phyloP scores from a whole-genome alignment of 257 asterid genomes.

The Nemophila menziesii region DNA sequence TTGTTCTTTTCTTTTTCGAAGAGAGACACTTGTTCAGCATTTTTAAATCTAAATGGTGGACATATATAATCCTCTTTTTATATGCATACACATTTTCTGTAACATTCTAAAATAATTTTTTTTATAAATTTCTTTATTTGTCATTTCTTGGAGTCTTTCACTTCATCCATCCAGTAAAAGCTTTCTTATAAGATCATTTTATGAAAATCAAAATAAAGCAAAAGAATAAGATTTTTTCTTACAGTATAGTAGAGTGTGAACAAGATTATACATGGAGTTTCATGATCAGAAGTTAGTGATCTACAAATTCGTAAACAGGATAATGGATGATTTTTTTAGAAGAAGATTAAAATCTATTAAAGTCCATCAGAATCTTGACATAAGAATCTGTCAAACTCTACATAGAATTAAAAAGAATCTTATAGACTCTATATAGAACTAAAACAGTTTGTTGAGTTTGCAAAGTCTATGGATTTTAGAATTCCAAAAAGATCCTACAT shows the following conservation, averaged over 20 bases:
- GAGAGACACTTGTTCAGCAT: constrained; percentile 12
- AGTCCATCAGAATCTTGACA: too few relatives aligned
- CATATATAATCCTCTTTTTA: constrained; percentile 3
- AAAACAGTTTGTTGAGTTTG: too few relatives aligned
- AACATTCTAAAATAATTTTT: not conserved
- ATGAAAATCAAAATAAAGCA: not conserved
- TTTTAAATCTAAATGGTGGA: not conserved
- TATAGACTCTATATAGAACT: too few relatives aligned
- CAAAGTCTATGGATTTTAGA: too few relatives aligned
- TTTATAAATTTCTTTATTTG: not conserved
- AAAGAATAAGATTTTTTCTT: not conserved
- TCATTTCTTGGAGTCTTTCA: constrained; percentile 3
- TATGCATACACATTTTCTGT: constrained; percentile 1
- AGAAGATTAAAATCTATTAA: too few relatives aligned
- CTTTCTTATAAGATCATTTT: not conserved
- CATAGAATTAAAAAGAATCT: too few relatives aligned
- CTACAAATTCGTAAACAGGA: not conserved
- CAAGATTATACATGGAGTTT: too few relatives aligned
- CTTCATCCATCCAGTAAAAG: not conserved
- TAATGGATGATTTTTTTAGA: too few relatives aligned
- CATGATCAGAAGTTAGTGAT: too few relatives aligned
- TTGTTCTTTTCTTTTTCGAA: too few relatives aligned
- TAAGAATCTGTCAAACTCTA: too few relatives aligned
- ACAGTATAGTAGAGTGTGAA: not conserved
- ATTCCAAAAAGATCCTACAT: too few relatives aligned